These are phyloP conservation scores for Bruguiera hainesii DNA, from an alignment of 441 rosid species.

Conservation along the genomic window DNA sequence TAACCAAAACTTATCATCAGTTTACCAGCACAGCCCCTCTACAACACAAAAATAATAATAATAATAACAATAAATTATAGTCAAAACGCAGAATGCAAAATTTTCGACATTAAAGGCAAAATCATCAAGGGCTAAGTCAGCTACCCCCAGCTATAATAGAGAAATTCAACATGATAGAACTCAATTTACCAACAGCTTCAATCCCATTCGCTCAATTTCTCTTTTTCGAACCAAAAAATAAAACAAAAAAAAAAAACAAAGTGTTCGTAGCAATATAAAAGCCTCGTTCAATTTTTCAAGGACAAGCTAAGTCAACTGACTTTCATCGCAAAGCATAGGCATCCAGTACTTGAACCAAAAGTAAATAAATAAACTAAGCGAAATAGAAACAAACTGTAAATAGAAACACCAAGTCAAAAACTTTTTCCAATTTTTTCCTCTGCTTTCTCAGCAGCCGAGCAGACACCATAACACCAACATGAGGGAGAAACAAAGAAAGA, in stretches of 20 bases:
- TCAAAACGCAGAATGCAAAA: slow-evolving; percentile 6
- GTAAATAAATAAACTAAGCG: neutral
- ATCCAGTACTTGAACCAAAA: neutral
- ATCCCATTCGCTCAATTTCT: neutral
- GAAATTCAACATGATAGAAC: neutral
- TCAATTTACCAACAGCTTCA: neutral
- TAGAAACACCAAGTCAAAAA: neutral
- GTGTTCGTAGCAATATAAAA: too few relatives aligned
- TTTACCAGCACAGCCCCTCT: neutral
- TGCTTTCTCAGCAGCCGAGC: slow-evolving; percentile 23
- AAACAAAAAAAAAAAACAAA: neutral
- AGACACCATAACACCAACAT: neutral
- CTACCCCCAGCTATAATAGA: neutral
- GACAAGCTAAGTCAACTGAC: neutral
- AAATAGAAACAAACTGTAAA: neutral
- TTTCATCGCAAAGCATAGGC: neutral
- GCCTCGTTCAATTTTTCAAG: too few relatives aligned
- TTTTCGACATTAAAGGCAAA: neutral
- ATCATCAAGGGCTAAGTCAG: neutral
- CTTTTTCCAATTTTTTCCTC: neutral
- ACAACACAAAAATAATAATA: too few relatives aligned
- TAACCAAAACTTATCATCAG: neutral
- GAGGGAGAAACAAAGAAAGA: neutral
- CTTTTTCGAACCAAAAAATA: neutral
- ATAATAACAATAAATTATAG: neutral